These are phyloP conservation scores for Rickenella mellea DNA, from an alignment of 768 basidiomycete genomes.

Conservation along the genomic window DNA sequence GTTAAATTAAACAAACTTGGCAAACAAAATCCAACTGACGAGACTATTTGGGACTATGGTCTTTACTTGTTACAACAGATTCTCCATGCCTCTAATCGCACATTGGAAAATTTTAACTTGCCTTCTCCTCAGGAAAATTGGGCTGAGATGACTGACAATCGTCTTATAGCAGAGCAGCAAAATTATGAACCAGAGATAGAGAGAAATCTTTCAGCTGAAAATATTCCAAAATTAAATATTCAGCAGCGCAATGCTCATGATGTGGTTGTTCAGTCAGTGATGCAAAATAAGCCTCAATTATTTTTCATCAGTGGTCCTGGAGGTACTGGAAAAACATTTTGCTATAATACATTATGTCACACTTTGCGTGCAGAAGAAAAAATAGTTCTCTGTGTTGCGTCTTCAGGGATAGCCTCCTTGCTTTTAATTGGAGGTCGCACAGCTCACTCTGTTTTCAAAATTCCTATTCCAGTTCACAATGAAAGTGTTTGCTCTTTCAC, in stretches of 20 bases:
- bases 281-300: conserved; percentile 5
- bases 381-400: conserved; percentile 39
- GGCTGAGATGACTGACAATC: conserved; percentile 8
- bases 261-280: conserved; percentile 17
- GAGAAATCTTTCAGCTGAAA: conserved; percentile 2
- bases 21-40: conserved; percentile 6
- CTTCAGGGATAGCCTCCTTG: conserved; percentile 39
- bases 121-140: conserved; percentile 11
- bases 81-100: no score
- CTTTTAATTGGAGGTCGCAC: conserved; percentile 35
- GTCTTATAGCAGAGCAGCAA: conserved; percentile 9
- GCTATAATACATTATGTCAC: conserved; percentile 26
- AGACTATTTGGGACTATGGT: conserved; percentile 13
- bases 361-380: conserved; percentile 14
- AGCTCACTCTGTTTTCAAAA: conserved; percentile 38
- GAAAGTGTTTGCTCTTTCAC: conserved; percentile 22
- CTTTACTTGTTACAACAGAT: conserved; percentile 11
- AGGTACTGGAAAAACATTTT: conserved; percentile 37
- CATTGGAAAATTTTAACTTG: conserved; percentile 12
- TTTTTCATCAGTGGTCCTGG: conserved; percentile 35
- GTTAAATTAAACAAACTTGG: conserved; percentile 11
- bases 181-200: conserved; percentile 6
- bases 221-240: conserved; percentile 15
- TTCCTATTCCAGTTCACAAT: conserved; percentile 27
- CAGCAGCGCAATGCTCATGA: conserved; percentile 21